Base-by-base conservation (phyloP, 2,329 filamentous ascomycete species). In the Huntiella savannae region DNA sequence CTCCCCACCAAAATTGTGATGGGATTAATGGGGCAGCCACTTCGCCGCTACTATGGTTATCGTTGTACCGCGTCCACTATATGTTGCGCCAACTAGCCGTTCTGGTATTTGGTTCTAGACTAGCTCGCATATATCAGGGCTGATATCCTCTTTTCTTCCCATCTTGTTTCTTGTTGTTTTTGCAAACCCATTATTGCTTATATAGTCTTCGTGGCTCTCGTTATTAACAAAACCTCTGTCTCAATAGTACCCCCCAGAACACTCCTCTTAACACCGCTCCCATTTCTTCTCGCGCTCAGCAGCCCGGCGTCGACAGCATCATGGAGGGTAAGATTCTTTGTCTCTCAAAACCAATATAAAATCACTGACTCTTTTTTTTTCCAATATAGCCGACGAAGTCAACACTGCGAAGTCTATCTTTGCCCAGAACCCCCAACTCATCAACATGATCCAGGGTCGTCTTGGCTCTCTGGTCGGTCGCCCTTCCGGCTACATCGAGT, bases 401-500 rank as follows among this genome's bases (percentile, higher is more conserved):
- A 86, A 95, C 61, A 43, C 33, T 15, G 47, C 47, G 5, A 45
- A 49, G 48, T 88, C 83, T 52, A 79, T 98, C 60, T 94, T 98
- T 60, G 88, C 91, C 55, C 80, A 91, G 63, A 94, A 98, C 69
- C 91, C 92, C 50, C 80, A 82, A 57, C 77, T 98, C 54, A 82
- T 96, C 52, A 82, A 85, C 55, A 91, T 98, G 84, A 96, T 98
- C 63, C 86, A 98, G 69, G 87, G 86, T 57, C 91, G 91, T 63
- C 82, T 98, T 56, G 84, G 86, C 54, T 80, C 80, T 54, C 82
- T 98, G 50, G 84, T 98, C 58, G 91, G 91, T 58, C 80, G 82
- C 55, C 94, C 92, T 45, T 98, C 91, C 48, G 91, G 91, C 57
- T 98, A 98, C 66, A 85, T 98, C 63, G 91, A 98, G 72, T 93